These are phyloP conservation scores for Beauveria rudraprayagi DNA, from an alignment of 2,329 filamentous ascomycete species.

Conservation along the genomic window DNA sequence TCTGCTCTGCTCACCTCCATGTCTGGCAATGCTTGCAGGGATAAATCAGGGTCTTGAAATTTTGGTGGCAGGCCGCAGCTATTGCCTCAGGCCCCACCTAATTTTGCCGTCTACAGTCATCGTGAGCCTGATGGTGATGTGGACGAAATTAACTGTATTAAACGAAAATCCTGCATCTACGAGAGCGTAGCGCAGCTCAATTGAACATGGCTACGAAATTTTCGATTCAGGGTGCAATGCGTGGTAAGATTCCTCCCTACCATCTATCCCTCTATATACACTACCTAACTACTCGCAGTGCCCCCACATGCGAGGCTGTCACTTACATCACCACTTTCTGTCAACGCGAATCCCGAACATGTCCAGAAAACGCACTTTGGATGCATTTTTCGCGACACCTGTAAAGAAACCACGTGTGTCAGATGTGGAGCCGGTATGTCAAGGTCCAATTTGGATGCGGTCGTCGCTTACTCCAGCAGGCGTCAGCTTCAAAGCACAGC, in stretches of 20 bases:
- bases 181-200: background rate
- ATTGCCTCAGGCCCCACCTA: constrained; percentile 11
- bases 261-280: no score
- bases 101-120: background rate
- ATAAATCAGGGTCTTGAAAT: background rate
- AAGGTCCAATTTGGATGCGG: background rate
- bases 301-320: background rate
- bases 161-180: background rate
- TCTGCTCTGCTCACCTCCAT: constrained; percentile 4
- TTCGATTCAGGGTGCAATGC: no score
- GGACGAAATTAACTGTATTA: background rate
- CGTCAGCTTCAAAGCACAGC: constrained; percentile 29
- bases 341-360: constrained; percentile 12
- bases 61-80: background rate
- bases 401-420: constrained; percentile 26
- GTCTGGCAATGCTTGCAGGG: constrained; percentile 1
- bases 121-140: background rate
- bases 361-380: constrained; percentile 54
- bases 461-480: constrained; percentile 14
- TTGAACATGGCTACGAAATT: background rate
- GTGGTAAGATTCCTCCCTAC: background rate
- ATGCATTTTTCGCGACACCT: constrained; percentile 56
- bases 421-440: background rate
- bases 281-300: background rate
- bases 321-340: constrained; percentile 8